Base-by-base conservation (phyloP, 305 asterid species). In the Ilex paraguariensis region DNA sequence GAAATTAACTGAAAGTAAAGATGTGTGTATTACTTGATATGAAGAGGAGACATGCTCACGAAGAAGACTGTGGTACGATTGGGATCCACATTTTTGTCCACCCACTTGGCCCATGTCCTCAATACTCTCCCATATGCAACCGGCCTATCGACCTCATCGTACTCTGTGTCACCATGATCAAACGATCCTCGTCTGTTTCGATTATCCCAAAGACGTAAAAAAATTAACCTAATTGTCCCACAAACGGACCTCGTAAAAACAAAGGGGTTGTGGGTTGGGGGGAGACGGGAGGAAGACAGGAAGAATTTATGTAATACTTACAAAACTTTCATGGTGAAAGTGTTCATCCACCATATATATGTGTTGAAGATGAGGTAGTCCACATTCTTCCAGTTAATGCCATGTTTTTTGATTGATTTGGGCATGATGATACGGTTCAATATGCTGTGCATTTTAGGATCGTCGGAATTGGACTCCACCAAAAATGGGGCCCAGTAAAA, bases 11-110 rank as follows among this genome's bases (percentile, higher is more conserved):
- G 28, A 21, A 21, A 21, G 32, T 48, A 44, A 12, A 13, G 28
- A 33, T 5, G 14, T 60, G 55, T 44, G 52, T 42, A 16, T 59
- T 87, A 93, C 97, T 84, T 90, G 89, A 93, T 84, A 73, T 90
- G 99, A 63, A 93, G 97, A 62, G 99, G 99, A 31, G 99, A 93
- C 97, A 69, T 93, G 96, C 96, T 93, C 90, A 84, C 78, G 79
- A 93, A 93, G 67, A 87, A 93, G 36, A 90, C 84, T 75, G 79
- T 70, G 16, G 95, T 93, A 30, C 72, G 73, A 59, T 86, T 87
- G 3, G 84, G 80, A 71, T 93, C 63, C 15, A 93, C 66, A 51
- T 88, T 80, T 40, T 84, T 82, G 48, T 90, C 82, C 3, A 87
- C 92, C 99, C 99, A 93, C 15, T 81, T 80, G 1, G 92, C 79